These are phyloP conservation scores for Aphanomyces astaci DNA, from an alignment of 352 stramenopile species.

Conservation along the genomic window DNA sequence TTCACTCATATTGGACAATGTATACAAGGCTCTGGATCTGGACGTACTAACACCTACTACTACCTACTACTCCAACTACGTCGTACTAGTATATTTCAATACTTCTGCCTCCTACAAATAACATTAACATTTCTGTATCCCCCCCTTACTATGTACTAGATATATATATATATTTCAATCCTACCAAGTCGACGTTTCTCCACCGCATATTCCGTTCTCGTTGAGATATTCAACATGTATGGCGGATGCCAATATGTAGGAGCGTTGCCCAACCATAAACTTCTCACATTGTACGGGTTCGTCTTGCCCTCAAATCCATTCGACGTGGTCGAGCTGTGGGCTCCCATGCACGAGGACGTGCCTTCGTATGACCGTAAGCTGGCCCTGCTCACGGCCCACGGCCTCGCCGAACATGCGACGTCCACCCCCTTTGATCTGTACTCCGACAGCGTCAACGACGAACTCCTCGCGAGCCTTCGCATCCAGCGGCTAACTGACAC, in stretches of 20 bases:
- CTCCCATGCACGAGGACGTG: constrained; percentile 49
- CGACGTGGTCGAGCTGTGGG: constrained; percentile 65
- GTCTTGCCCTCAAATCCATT: constrained; percentile 57
- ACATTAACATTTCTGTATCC: too few relatives aligned
- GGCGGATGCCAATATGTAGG: neutral
- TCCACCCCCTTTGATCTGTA: constrained; percentile 58
- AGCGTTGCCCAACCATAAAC: constrained; percentile 71
- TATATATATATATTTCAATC: too few relatives aligned
- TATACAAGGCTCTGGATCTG: too few relatives aligned
- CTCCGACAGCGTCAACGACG: constrained; percentile 48
- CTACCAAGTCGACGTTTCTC: too few relatives aligned
- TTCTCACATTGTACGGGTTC: constrained; percentile 74
- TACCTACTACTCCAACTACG: too few relatives aligned
- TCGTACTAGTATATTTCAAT: too few relatives aligned
- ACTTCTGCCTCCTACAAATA: too few relatives aligned
- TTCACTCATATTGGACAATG: too few relatives aligned
- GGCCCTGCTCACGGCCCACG: constrained; percentile 35
- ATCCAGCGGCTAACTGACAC: constrained; percentile 58
- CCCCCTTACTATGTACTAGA: too few relatives aligned
- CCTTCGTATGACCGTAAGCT: constrained; percentile 45
- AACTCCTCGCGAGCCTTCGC: constrained; percentile 51
- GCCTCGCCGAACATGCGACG: constrained; percentile 41
- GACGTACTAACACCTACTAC: too few relatives aligned
- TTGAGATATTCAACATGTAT: too few relatives aligned
- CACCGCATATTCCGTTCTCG: too few relatives aligned